Percentiles rank a stretch among this genome's conserved stretches.
Conservation (phyloP, 2,329 filamentous ascomycete species). For the Alternaria triticimaculans region DNA sequence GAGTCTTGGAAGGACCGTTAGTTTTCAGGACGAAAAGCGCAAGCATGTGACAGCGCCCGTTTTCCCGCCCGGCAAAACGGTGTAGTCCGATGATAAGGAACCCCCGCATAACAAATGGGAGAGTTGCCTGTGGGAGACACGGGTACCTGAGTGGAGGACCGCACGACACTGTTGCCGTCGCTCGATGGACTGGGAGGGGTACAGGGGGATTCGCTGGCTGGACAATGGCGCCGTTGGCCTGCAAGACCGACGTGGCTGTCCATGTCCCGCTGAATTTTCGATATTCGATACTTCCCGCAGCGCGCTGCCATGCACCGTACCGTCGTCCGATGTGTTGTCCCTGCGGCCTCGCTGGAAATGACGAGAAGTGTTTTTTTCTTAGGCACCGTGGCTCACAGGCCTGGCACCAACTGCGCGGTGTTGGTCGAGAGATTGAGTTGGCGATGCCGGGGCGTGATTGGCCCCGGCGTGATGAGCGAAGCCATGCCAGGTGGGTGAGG, state of each 20-base stretch:
- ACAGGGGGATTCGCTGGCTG: constrained; percentile 23
- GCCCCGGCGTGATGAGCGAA: constrained; percentile 23
- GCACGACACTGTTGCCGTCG: constrained; percentile 9
- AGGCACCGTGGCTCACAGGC: background rate
- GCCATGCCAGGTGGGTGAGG: constrained; percentile 12
- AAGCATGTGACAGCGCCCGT: constrained; percentile 11
- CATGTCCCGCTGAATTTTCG: constrained; percentile 22
- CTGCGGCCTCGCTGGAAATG: constrained; percentile 7
- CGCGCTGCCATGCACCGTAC: constrained; percentile 17
- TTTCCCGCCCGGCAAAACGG: constrained; percentile 6
- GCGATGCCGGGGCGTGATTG: constrained; percentile 16
- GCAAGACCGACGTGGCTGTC: constrained; percentile 42
- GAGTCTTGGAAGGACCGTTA: constrained; percentile 10
- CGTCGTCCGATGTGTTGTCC: constrained; percentile 22
- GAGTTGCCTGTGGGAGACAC: constrained; percentile 9
- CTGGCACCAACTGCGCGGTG: constrained; percentile 15
- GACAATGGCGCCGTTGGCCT: constrained; percentile 23
- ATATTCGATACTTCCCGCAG: constrained; percentile 26
- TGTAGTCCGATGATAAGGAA: constrained; percentile 4
- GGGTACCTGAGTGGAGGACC: constrained; percentile 27
- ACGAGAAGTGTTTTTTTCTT: constrained; percentile 1
- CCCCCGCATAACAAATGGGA: background rate
- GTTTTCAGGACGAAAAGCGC: constrained; percentile 19
- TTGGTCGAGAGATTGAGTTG: constrained; percentile 29
- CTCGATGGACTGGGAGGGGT: constrained; percentile 11